These are phyloP conservation scores for Mycena rebaudengoi DNA, from an alignment of 768 basidiomycete genomes.

Conservation along the genomic window DNA sequence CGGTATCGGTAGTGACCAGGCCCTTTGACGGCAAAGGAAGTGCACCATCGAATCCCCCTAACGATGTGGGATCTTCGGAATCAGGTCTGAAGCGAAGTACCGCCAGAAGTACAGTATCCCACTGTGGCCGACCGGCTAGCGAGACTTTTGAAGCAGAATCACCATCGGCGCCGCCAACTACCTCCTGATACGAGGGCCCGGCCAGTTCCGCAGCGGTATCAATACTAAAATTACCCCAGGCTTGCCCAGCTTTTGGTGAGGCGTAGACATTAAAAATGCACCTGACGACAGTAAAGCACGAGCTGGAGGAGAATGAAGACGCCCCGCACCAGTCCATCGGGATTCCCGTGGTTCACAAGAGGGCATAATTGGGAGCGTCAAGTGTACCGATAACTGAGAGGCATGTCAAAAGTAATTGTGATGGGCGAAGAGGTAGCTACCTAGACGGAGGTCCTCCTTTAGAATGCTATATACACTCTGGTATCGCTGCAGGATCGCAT, in stretches of 20 bases:
- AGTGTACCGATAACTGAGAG: slow-evolving; percentile 69
- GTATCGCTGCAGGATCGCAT: slow-evolving; percentile 67
- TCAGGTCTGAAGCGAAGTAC: slow-evolving; percentile 61
- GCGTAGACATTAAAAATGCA: slow-evolving; percentile 65
- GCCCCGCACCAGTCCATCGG: slow-evolving; percentile 45
- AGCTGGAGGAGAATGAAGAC: not conserved
- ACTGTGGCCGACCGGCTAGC: slow-evolving; percentile 32
- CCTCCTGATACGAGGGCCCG: slow-evolving; percentile 48
- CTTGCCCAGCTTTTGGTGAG: slow-evolving; percentile 48
- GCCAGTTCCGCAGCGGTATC: slow-evolving; percentile 45
- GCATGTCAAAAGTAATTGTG: not conserved
- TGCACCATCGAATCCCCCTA: no score
- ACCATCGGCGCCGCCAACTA: slow-evolving; percentile 22
- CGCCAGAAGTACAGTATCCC: slow-evolving; percentile 59
- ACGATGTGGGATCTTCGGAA: slow-evolving; percentile 51
- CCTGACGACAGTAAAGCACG: slow-evolving; percentile 28
- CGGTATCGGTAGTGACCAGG: no score
- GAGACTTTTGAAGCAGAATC: slow-evolving; percentile 55
- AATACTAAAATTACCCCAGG: slow-evolving; percentile 68
- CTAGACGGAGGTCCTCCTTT: slow-evolving; percentile 68
- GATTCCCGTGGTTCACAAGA: slow-evolving; percentile 76
- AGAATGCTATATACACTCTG: slow-evolving; percentile 55
- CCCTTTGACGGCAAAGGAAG: no score
- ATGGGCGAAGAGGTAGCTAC: slow-evolving; percentile 32
- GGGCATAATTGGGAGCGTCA: slow-evolving; percentile 73